Evolutionary conservation across 2,329 filamentous ascomycete genomes (phyloP).

Genomic region (Cladosporium oxysporum): DNA sequence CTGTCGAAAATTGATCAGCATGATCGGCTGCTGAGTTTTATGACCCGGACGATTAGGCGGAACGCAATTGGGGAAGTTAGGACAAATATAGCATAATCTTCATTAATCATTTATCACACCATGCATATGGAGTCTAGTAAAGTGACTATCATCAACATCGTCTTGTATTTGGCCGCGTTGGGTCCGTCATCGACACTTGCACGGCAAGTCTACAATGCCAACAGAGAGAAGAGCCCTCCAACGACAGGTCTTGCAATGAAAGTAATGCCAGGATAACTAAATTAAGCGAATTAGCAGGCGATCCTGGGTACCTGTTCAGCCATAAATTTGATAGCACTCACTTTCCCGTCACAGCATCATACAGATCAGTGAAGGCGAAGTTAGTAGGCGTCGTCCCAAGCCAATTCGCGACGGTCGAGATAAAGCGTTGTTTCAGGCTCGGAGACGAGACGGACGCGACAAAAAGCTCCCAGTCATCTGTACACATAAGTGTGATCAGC

Average conservation of each 20-base stretch:
- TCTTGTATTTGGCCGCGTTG: background rate
- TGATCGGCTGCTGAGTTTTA: background rate
- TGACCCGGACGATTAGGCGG: background rate
- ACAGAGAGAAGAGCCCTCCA: constrained; percentile 53
- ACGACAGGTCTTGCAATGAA: constrained; percentile 56
- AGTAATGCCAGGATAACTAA: constrained; percentile 27
- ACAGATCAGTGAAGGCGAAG: constrained; percentile 54
- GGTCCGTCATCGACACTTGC: background rate
- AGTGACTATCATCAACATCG: background rate
- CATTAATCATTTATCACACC: background rate
- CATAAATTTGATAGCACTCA: constrained; percentile 14
- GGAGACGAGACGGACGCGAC: constrained; percentile 48
- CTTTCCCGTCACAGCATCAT: constrained; percentile 49
- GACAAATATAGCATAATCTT: background rate
- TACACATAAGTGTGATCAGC: background rate
- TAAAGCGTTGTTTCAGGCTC: constrained; percentile 50
- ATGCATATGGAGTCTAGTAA: background rate
- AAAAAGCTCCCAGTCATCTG: constrained; percentile 55
- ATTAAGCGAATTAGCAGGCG: background rate
- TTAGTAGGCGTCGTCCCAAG: constrained; percentile 52
- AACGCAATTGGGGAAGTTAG: too few species aligned
- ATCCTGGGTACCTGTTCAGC: too few species aligned
- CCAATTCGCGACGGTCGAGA: constrained; percentile 51
- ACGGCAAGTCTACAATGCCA: constrained; percentile 36
- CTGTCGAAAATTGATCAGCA: background rate